These are phyloP conservation scores for Canavalia gladiata DNA, from an alignment of 306 rosid genomes.

Conservation along the genomic window DNA sequence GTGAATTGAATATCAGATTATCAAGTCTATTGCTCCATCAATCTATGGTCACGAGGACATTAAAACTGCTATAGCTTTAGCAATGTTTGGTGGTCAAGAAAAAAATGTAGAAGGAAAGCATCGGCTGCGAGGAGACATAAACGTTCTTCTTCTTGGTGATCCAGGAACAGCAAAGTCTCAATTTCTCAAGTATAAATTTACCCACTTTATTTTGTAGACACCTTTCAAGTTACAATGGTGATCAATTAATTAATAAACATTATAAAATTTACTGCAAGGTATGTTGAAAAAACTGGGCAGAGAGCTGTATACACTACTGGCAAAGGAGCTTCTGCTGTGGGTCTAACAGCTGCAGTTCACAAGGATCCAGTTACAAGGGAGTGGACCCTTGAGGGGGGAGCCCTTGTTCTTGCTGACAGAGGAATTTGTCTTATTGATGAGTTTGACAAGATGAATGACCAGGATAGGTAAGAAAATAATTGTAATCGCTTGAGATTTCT, in stretches of 20 bases:
- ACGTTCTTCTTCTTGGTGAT: constrained; percentile 95
- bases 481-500: background rate
- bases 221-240: constrained; percentile 2
- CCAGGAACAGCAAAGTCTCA: constrained; percentile 99
- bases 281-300: constrained; percentile 97
- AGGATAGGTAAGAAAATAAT: constrained; percentile 75
- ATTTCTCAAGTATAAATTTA: constrained; percentile 86
- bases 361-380: constrained; percentile 98
- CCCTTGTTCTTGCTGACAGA: constrained; percentile 97
- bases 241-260: constrained; percentile 27
- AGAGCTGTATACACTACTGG: constrained; percentile 99
- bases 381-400: constrained; percentile 99
- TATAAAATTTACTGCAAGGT: constrained; percentile 54
- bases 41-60: constrained; percentile 96
- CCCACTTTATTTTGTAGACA: constrained; percentile 5
- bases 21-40: constrained; percentile 97
- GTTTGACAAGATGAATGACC: constrained; percentile 99
- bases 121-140: constrained; percentile 89
- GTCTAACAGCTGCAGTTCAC: constrained; percentile 99
- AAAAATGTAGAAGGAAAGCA: constrained; percentile 94
- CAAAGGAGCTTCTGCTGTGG: constrained; percentile 99
- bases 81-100: constrained; percentile 99
- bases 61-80: constrained; percentile 94
- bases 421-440: constrained; percentile 99
- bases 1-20: constrained; percentile 61